These are phyloP conservation scores for Talaromyces nanjingensis DNA, from an alignment of 495 filamentous ascomycete genomes.

Conservation along the genomic window DNA sequence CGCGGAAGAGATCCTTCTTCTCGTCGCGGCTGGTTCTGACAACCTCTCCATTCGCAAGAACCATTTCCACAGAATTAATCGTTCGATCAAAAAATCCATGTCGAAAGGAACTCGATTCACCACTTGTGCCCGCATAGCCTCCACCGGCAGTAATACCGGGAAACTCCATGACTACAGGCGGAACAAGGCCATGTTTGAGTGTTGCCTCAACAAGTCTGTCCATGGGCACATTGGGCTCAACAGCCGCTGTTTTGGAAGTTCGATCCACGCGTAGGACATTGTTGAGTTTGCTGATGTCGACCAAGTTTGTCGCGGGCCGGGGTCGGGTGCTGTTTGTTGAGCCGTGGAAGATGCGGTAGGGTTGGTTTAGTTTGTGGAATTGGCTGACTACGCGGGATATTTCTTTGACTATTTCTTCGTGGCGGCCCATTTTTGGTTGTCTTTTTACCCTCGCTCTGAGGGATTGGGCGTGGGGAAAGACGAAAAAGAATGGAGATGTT, in stretches of 20 bases:
- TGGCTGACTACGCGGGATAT: constrained; percentile 29
- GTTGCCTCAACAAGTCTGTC: constrained; percentile 39
- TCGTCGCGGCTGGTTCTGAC: constrained; percentile 27
- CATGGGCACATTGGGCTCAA: constrained; percentile 51
- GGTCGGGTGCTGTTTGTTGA: constrained; percentile 68
- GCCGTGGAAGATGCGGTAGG: constrained; percentile 73
- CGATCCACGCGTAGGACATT: constrained; percentile 48
- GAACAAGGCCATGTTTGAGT: constrained; percentile 32
- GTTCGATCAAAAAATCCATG: constrained; percentile 51
- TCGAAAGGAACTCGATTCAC: constrained; percentile 48
- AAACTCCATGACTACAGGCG: constrained; percentile 53
- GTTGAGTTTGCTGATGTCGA: constrained; percentile 50
- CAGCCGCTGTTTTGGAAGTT: constrained; percentile 27
- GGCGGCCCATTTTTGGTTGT: constrained; percentile 3
- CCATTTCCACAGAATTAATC: constrained; percentile 43
- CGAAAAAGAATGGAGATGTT: neutral
- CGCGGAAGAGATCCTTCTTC: constrained; percentile 43
- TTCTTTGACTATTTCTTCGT: constrained; percentile 7
- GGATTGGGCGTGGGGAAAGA: neutral
- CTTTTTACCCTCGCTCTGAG: neutral
- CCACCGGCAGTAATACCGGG: constrained; percentile 53
- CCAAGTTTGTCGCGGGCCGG: constrained; percentile 31
- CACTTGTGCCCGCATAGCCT: constrained; percentile 47
- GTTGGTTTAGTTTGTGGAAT: constrained; percentile 50
- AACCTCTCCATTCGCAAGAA: constrained; percentile 45